Conservation (phyloP, 2,329 filamentous ascomycete genomes). For the Aphanocladium album region DNA sequence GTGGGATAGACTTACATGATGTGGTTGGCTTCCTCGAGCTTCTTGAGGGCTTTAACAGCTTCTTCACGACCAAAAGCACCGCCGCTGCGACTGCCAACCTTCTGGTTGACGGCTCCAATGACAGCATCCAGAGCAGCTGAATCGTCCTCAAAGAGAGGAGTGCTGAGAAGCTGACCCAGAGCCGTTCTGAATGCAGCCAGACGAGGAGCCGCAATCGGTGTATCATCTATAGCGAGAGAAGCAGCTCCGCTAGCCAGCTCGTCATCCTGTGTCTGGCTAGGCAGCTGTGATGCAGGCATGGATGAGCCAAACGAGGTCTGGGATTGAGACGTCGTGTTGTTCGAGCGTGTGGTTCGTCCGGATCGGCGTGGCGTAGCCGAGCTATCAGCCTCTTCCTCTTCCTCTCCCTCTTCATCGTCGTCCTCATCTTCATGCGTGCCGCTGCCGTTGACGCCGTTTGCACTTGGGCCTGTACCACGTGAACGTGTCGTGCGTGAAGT, state of each 20-base stretch:
- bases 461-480: constrained; percentile 20
- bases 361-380: constrained; percentile 38
- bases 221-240: constrained; percentile 36
- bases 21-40: constrained; percentile 78
- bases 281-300: constrained; percentile 66
- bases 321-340: constrained; percentile 35
- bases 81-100: constrained; percentile 49
- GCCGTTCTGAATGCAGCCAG: constrained; percentile 71
- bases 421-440: constrained; percentile 36
- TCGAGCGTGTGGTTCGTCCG: constrained; percentile 31
- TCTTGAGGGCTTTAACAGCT: constrained; percentile 69
- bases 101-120: constrained; percentile 72
- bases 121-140: constrained; percentile 70
- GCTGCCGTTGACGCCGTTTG: constrained; percentile 22
- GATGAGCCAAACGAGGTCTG: constrained; percentile 73
- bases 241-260: constrained; percentile 39
- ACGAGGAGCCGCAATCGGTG: constrained; percentile 55
- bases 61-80: constrained; percentile 66
- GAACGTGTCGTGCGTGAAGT: constrained; percentile 27
- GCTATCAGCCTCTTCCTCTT: constrained; percentile 42
- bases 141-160: constrained; percentile 81
- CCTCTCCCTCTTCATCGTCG: constrained; percentile 48
- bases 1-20: constrained; percentile 68
- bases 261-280: constrained; percentile 38
- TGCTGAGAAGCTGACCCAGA: constrained; percentile 77